A percentile compares a stretch with the other conserved stretches of the same genome.
Evolutionary conservation across 1,139 yeast genomes (phyloP).

Genomic region (Zygotorulaspora mrakii): DNA sequence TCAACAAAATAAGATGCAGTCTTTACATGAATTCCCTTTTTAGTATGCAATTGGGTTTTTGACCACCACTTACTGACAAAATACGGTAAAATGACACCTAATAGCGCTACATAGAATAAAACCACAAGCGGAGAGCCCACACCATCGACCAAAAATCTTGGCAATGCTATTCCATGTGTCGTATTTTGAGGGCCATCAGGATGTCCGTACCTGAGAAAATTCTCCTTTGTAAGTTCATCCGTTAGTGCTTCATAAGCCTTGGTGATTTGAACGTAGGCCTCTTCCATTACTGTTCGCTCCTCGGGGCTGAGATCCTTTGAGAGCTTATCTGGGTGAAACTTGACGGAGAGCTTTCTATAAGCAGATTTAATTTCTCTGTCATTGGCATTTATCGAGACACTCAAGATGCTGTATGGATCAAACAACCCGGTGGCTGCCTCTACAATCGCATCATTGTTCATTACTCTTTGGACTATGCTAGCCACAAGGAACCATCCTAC

Average conservation of each 20-base stretch:
- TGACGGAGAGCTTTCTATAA: slow-evolving; percentile 80
- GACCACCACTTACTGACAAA: slow-evolving; percentile 90
- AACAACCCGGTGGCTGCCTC: slow-evolving; percentile 52
- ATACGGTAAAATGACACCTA: slow-evolving; percentile 75
- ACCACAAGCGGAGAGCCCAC: slow-evolving; percentile 65
- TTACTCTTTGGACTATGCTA: slow-evolving; percentile 49
- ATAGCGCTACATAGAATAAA: slow-evolving; percentile 58
- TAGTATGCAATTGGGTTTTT: slow-evolving; percentile 74
- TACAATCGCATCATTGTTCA: slow-evolving; percentile 40
- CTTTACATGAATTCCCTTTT: slow-evolving; percentile 73
- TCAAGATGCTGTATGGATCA: slow-evolving; percentile 89
- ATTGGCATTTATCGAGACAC: slow-evolving; percentile 61
- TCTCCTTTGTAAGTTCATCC: slow-evolving; percentile 79
- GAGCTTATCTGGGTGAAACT: slow-evolving; percentile 92
- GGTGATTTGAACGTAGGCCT: slow-evolving; percentile 73
- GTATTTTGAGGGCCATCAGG: slow-evolving; percentile 97
- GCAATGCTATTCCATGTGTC: slow-evolving; percentile 96
- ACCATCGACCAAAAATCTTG: slow-evolving; percentile 86
- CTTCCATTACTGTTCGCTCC: slow-evolving; percentile 60
- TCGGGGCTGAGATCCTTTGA: slow-evolving; percentile 59
- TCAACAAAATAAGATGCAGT: slow-evolving; percentile 75
- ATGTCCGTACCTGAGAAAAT: slow-evolving; percentile 84
- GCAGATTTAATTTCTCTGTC: slow-evolving; percentile 78
- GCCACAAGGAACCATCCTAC: slow-evolving; percentile 68
- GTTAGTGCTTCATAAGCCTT: slow-evolving; percentile 95